These are phyloP conservation scores for Arabis alpina DNA, from an alignment of 345 rosid species.

Conservation along the genomic window DNA sequence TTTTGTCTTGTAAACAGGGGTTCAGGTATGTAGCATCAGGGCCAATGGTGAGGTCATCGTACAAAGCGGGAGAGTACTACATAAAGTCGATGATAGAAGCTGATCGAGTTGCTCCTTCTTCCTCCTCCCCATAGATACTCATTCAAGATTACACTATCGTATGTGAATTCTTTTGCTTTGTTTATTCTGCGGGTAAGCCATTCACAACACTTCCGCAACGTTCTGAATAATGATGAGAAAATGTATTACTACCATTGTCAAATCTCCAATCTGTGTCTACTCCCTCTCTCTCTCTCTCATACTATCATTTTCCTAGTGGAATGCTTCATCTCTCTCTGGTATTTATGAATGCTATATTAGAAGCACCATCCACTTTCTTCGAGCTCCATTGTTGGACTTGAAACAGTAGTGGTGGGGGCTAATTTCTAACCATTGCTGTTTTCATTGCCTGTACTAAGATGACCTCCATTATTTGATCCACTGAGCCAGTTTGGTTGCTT, in stretches of 20 bases:
- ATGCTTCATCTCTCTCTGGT: slow-evolving; percentile 20
- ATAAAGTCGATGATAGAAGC: slow-evolving; percentile 96
- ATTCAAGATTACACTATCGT: slow-evolving; percentile 17
- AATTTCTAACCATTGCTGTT: neutral
- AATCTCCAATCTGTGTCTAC: slow-evolving; percentile 23
- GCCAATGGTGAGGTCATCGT: slow-evolving; percentile 98
- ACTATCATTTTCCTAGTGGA: slow-evolving; percentile 11
- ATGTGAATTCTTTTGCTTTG: slow-evolving; percentile 36
- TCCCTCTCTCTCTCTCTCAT: neutral
- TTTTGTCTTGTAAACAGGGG: slow-evolving; percentile 57
- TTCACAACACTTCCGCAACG: slow-evolving; percentile 5
- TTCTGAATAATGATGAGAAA: slow-evolving; percentile 38
- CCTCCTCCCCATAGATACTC: slow-evolving; percentile 40
- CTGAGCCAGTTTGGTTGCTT: too few relatives aligned
- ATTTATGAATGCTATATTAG: slow-evolving; percentile 14
- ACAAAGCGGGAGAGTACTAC: slow-evolving; percentile 98
- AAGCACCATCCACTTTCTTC: slow-evolving; percentile 7
- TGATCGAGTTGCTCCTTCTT: slow-evolving; percentile 70
- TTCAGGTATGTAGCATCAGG: slow-evolving; percentile 98
- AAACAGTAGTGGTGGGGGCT: slow-evolving; percentile 21
- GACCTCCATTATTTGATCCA: neutral
- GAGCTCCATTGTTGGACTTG: slow-evolving; percentile 18
- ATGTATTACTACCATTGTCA: slow-evolving; percentile 24
- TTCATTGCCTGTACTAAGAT: slow-evolving; percentile 3
- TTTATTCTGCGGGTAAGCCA: slow-evolving; percentile 23